These are phyloP conservation scores for Dothistroma septosporum DNA, from an alignment of 2,329 filamentous ascomycete species.

Conservation along the genomic window DNA sequence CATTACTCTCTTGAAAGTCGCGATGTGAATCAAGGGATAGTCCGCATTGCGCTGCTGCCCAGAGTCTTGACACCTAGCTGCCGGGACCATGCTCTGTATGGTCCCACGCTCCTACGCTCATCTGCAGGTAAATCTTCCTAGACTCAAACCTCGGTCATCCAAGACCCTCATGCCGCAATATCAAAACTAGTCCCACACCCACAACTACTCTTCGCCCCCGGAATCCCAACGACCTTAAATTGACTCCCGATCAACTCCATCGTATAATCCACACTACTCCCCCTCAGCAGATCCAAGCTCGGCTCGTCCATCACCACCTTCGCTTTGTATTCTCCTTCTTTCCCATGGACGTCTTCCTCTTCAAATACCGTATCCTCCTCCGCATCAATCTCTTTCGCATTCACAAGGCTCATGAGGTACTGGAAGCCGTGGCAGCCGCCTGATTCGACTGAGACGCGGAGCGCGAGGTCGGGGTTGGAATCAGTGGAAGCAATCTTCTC, in stretches of 20 bases:
- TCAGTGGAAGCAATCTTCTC: slow-evolving; percentile 55
- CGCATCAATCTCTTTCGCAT: slow-evolving; percentile 51
- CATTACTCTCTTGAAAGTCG: no score
- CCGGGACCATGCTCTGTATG: no score
- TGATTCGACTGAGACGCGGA: slow-evolving; percentile 88
- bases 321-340: slow-evolving; percentile 45
- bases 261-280: slow-evolving; percentile 93
- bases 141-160: background rate
- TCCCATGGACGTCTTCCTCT: slow-evolving; percentile 45
- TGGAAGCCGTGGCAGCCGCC: slow-evolving; percentile 98
- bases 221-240: slow-evolving; percentile 96
- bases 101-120: no score
- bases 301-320: slow-evolving; percentile 85
- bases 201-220: slow-evolving; percentile 85
- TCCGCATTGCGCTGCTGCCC: no score
- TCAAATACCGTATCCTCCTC: slow-evolving; percentile 89
- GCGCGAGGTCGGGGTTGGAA: slow-evolving; percentile 70
- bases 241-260: slow-evolving; percentile 92
- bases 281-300: slow-evolving; percentile 81
- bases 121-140: no score
- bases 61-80: no score
- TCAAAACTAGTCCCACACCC: slow-evolving; percentile 98
- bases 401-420: slow-evolving; percentile 85
- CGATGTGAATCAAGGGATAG: no score
- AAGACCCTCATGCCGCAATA: slow-evolving; percentile 52